These are phyloP conservation scores for Combretum micranthum DNA, from an alignment of 345 rosid genomes.

Conservation along the genomic window DNA sequence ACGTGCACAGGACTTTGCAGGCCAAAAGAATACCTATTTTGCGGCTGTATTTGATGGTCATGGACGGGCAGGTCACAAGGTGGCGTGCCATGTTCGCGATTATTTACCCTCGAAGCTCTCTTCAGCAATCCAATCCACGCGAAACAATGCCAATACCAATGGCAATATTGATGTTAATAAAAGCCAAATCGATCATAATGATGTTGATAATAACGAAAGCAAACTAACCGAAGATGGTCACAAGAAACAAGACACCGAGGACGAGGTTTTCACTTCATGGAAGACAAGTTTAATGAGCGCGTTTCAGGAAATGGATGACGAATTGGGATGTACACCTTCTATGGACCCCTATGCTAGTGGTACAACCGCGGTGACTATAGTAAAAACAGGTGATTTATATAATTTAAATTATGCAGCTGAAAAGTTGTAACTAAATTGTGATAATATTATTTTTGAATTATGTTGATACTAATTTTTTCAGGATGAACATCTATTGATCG, in stretches of 20 bases:
- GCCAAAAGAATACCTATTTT: constrained; percentile 54
- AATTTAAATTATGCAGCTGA: neutral
- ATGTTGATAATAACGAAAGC: neutral
- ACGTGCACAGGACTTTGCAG: constrained; percentile 41
- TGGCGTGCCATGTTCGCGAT: constrained; percentile 62
- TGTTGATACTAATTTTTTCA: constrained; percentile 22
- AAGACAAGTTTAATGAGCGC: constrained; percentile 30
- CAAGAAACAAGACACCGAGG: neutral
- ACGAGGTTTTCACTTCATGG: constrained; percentile 18
- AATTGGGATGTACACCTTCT: constrained; percentile 44
- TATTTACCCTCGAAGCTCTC: constrained; percentile 66
- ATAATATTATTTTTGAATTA: neutral
- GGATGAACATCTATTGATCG: constrained; percentile 72
- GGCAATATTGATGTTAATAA: neutral
- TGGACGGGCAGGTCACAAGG: constrained; percentile 83
- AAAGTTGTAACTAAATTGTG: neutral
- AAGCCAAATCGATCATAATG: neutral
- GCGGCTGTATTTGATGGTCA: constrained; percentile 97
- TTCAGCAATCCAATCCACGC: constrained; percentile 28
- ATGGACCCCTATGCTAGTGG: constrained; percentile 88
- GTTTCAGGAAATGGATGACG: constrained; percentile 67
- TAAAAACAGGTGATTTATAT: constrained; percentile 47
- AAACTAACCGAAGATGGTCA: neutral
- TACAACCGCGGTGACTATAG: constrained; percentile 69
- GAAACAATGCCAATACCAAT: constrained; percentile 3